A percentile compares a stretch with the other conserved stretches of the same genome.
Conservation (phyloP, 78 protist genomes). For the Monosiga brevicollis region DNA sequence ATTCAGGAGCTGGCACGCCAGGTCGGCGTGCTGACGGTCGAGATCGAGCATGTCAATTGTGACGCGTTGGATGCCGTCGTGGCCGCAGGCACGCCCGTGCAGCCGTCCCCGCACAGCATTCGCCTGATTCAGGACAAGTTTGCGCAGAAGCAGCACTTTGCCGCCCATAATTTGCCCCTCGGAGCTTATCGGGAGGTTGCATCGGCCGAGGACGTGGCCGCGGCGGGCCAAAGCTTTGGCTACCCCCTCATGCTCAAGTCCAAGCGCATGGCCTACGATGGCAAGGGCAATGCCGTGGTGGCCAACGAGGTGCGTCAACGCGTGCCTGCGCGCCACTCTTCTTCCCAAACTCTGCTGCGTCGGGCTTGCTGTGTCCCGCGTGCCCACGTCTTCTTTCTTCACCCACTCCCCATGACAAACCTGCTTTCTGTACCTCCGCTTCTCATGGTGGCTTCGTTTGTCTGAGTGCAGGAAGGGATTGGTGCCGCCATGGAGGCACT, state of each 20-base stretch:
- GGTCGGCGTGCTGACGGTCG: slow-evolving; percentile 44
- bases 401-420: no score
- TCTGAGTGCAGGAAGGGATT: slow-evolving; percentile 5
- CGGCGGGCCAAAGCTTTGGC: slow-evolving; percentile 23
- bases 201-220: slow-evolving; percentile 2
- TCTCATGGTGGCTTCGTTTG: no score
- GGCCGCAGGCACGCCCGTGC: slow-evolving; percentile 7
- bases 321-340: no score
- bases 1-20: slow-evolving; percentile 9
- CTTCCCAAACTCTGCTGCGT: no score
- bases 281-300: slow-evolving; percentile 39
- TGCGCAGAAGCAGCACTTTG: slow-evolving; percentile 30
- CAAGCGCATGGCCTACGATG: slow-evolving; percentile 45
- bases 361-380: no score
- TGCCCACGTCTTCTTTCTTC: no score
- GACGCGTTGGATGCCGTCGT: slow-evolving; percentile 15
- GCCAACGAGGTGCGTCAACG: no score
- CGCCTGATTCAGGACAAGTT: slow-evolving; percentile 47
- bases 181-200: neutral
- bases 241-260: slow-evolving; percentile 53
- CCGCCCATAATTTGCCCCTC: neutral
- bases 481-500: neutral
- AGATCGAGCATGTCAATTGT: slow-evolving; percentile 49
- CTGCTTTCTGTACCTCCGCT: no score
- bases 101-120: slow-evolving; percentile 40